Evolutionary conservation across 768 basidiomycete genomes (phyloP), one percentile per base, ranked within the genome.

Genomic region (Candolleomyces aberdarensis): DNA sequence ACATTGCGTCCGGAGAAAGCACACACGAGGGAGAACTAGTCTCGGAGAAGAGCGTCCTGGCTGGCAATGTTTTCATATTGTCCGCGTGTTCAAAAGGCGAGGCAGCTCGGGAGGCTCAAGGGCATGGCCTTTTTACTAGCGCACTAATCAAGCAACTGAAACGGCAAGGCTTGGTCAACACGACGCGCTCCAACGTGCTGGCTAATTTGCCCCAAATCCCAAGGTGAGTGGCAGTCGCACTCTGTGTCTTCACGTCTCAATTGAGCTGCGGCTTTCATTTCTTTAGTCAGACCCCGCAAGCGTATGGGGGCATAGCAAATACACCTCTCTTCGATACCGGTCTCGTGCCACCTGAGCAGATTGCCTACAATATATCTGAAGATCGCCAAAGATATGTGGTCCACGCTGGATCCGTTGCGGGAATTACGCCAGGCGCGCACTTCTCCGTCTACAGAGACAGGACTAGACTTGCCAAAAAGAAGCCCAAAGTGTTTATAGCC

Each of bases 401-500:
- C 8, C 53, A 61, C 20, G 64, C 61, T 17, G 66, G 66, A 22
- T 48, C 62, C 1, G 64, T 64, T 15, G 54, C 63, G 31, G 66
- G 64, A 17, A 51, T 67, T 14, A 60, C 62, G 5, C 17, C 41
- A n/a, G 64, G 64, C 5, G 55, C 66, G 3, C 54, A 63, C 17
- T 67, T 67, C 51, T 49, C 51, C 6, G 31, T 67, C 2, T 65
- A 67, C 53, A 52, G 51, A 4, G 59, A 57, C 39, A 39, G 44
- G 29, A 8, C 56, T 36, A 55, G 53, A 20, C 53, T 55, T 19
- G 6, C 32, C 13, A 55, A 41, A 31, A 55, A 55, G 39, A 55
- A 55, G 53, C 53, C 53, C 6, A 55, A 55, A 36, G 36, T 55
- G 26, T 55, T 55, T 32, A 31, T 55, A 39, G 48, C 50, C 48